Percentiles rank a stretch among this genome's conserved stretches.
These are phyloP conservation scores for Wickerhamomyces bovis DNA, from an alignment of 805 yeast species.

Conservation along the genomic window DNA sequence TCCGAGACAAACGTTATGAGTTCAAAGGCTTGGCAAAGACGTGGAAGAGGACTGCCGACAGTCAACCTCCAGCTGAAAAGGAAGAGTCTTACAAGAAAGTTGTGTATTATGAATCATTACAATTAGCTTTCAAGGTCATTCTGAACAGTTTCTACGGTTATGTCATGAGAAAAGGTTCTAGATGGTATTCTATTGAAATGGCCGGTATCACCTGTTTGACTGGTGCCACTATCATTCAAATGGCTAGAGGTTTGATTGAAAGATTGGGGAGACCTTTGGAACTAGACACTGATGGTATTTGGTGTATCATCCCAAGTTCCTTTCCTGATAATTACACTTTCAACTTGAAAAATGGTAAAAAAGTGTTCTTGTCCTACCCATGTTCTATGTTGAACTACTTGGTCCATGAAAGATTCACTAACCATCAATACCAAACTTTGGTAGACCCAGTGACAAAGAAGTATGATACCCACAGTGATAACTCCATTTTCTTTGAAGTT, in stretches of 20 bases:
- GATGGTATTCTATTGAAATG: constrained; percentile 99
- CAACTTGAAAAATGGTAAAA: constrained; percentile 70
- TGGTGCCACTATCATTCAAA: constrained; percentile 96
- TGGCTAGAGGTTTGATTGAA: constrained; percentile 90
- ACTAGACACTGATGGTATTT: constrained; percentile 97
- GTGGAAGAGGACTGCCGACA: constrained; percentile 79
- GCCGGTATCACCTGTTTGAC: constrained; percentile 98
- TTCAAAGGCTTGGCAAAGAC: constrained; percentile 89
- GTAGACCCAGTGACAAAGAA: constrained; percentile 61
- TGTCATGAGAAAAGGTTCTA: constrained; percentile 97
- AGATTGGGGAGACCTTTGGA: constrained; percentile 93
- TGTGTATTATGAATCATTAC: constrained; percentile 88
- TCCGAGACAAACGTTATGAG: constrained; percentile 94
- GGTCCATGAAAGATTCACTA: constrained; percentile 88
- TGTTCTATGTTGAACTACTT: constrained; percentile 93
- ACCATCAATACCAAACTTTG: constrained; percentile 88
- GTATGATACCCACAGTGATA: constrained; percentile 79
- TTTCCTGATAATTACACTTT: constrained; percentile 87
- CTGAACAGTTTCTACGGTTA: constrained; percentile 95
- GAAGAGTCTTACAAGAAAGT: constrained; percentile 96
- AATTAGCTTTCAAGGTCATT: constrained; percentile 94
- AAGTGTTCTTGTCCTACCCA: constrained; percentile 76
- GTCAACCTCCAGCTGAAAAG: constrained; percentile 46
- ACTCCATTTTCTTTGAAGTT: constrained; percentile 94
- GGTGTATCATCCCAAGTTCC: constrained; percentile 94